Percentiles rank a stretch among this genome's conserved stretches.
Evolutionary conservation across 805 yeast species (phyloP).

Genomic region (Wickerhamomyces sydowiorum): DNA sequence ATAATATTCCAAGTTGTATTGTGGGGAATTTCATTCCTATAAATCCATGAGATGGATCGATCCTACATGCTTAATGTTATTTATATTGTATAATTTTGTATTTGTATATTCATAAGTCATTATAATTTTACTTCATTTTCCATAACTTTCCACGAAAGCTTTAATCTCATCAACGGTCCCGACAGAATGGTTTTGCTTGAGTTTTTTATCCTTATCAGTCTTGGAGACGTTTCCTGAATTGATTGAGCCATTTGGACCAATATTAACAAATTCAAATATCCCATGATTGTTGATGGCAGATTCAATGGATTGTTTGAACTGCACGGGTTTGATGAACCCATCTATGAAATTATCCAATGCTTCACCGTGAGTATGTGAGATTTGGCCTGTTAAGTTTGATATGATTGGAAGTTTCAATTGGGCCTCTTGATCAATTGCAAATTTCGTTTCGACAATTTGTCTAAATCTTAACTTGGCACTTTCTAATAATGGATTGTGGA

Average conservation of each 20-base stretch:
- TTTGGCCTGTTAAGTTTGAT: slow-evolving; percentile 30
- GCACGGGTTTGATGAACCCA: slow-evolving; percentile 39
- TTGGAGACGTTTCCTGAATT: slow-evolving; percentile 5
- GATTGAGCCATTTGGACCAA: slow-evolving; percentile 21
- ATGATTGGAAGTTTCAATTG: slow-evolving; percentile 29
- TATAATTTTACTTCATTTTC: neutral
- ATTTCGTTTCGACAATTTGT: slow-evolving; percentile 21
- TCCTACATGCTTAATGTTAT: neutral
- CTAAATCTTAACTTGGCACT: slow-evolving; percentile 25
- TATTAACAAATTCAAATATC: slow-evolving; percentile 9
- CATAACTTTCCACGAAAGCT: neutral
- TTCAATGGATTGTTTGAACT: slow-evolving; percentile 33
- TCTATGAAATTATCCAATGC: slow-evolving; percentile 29
- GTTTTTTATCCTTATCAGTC: neutral
- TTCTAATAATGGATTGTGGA: slow-evolving; percentile 34
- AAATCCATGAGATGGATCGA: slow-evolving; percentile 20
- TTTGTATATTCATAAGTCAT: neutral
- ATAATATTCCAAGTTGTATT: slow-evolving; percentile 92
- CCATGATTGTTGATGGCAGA: slow-evolving; percentile 2
- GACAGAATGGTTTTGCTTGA: neutral
- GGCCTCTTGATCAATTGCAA: slow-evolving; percentile 5
- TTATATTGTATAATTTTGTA: neutral
- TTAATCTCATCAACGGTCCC: slow-evolving; percentile 3
- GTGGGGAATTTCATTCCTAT: slow-evolving; percentile 94
- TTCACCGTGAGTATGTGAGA: slow-evolving; percentile 17